Conservation (phyloP, 78 protist genomes). For the Guillardia theta region DNA sequence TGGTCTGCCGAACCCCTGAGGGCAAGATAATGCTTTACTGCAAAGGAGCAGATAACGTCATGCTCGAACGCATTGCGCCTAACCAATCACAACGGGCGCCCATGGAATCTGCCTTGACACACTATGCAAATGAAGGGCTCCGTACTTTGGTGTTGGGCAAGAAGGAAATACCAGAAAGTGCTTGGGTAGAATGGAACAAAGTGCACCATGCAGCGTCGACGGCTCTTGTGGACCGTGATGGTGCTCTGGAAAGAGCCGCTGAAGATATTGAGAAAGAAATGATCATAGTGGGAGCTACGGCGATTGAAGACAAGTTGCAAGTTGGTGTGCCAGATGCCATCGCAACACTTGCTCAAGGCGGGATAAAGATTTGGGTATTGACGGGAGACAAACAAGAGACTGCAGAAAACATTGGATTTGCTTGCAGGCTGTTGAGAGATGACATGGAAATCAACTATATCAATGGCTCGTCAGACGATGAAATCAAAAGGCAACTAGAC, state of each 20-base stretch:
- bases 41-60: slow-evolving; percentile 70
- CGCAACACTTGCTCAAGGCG: slow-evolving; percentile 68
- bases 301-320: slow-evolving; percentile 95
- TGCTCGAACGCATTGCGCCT: slow-evolving; percentile 11
- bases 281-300: slow-evolving; percentile 88
- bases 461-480: not conserved
- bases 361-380: slow-evolving; percentile 91
- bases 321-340: slow-evolving; percentile 76
- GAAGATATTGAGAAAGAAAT: slow-evolving; percentile 68
- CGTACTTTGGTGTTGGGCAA: slow-evolving; percentile 86
- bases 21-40: slow-evolving; percentile 42
- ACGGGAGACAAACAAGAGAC: slow-evolving; percentile 98
- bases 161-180: slow-evolving; percentile 51
- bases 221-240: not conserved
- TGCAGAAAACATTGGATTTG: slow-evolving; percentile 93
- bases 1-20: slow-evolving; percentile 70
- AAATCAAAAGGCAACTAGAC: not conserved
- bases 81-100: not conserved
- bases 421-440: slow-evolving; percentile 70
- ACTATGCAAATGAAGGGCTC: slow-evolving; percentile 65
- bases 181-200: slow-evolving; percentile 62
- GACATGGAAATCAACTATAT: not conserved
- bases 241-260: not conserved
- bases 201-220: slow-evolving; percentile 7
- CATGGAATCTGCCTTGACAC: not conserved